Conservation (phyloP, 2,329 filamentous ascomycete genomes). For the Talaromyces verruculosus region DNA sequence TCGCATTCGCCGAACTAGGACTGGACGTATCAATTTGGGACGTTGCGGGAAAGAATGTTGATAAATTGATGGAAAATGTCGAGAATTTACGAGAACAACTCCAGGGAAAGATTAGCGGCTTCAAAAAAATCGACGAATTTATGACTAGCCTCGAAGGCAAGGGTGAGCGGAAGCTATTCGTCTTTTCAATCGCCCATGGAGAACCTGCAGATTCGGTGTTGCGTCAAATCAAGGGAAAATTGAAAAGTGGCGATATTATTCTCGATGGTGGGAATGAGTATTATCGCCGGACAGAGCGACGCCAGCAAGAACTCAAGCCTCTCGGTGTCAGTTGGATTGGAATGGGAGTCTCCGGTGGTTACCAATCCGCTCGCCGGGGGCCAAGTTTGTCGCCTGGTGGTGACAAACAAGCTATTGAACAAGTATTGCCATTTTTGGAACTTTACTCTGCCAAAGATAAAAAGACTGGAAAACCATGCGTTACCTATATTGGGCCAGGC, state of each 20-base stretch:
- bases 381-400: slow-evolving; percentile 69
- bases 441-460: slow-evolving; percentile 63
- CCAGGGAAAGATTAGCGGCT: slow-evolving; percentile 37
- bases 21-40: slow-evolving; percentile 44
- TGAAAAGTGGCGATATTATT: slow-evolving; percentile 64
- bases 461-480: slow-evolving; percentile 58
- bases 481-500: slow-evolving; percentile 59
- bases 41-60: slow-evolving; percentile 35
- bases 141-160: slow-evolving; percentile 35
- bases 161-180: slow-evolving; percentile 37
- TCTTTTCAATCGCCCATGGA: slow-evolving; percentile 45
- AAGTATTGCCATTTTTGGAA: slow-evolving; percentile 61
- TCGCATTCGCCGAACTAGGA: slow-evolving; percentile 42
- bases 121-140: slow-evolving; percentile 39
- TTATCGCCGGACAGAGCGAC: slow-evolving; percentile 62
- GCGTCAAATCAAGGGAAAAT: slow-evolving; percentile 47
- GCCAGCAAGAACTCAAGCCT: slow-evolving; percentile 58
- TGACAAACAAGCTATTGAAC: slow-evolving; percentile 56
- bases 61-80: slow-evolving; percentile 32
- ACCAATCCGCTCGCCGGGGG: slow-evolving; percentile 64
- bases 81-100: slow-evolving; percentile 22
- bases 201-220: slow-evolving; percentile 40
- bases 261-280: slow-evolving; percentile 69
- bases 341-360: slow-evolving; percentile 67
- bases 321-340: slow-evolving; percentile 66